Evolutionary conservation across 306 rosid genomes (phyloP).

Genomic region (Prosopis cineraria): DNA sequence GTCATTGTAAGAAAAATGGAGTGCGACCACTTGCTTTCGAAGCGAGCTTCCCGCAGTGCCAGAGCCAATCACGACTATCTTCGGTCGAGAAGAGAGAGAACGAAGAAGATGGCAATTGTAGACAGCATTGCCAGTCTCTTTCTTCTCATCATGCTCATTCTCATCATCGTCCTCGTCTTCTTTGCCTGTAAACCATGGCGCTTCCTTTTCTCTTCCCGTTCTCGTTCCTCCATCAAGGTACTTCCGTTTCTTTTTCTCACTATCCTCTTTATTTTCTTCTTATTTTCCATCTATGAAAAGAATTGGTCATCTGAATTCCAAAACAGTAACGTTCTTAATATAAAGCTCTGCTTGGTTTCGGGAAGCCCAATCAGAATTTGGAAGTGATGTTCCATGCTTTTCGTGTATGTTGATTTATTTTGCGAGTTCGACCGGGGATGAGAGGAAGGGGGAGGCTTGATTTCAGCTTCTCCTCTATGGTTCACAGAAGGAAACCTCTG

Average conservation of each 20-base stretch:
- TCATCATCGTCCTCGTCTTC: conserved; percentile 53
- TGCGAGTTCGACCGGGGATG: not conserved
- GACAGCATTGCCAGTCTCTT: conserved; percentile 51
- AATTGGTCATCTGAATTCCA: not conserved
- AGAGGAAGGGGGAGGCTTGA: not conserved
- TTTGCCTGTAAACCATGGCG: conserved; percentile 79
- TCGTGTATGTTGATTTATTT: not conserved
- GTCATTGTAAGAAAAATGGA: not conserved
- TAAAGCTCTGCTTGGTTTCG: conserved; percentile 37
- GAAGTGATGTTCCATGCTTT: conserved; percentile 22
- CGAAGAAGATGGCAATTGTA: conserved; percentile 57
- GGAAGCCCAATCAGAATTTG: conserved; percentile 7
- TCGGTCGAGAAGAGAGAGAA: conserved; percentile 37
- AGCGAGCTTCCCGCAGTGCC: conserved; percentile 64
- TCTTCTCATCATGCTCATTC: conserved; percentile 62
- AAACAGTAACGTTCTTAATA: not conserved
- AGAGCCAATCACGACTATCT: conserved; percentile 31
- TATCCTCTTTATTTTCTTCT: not conserved
- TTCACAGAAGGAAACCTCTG: not conserved
- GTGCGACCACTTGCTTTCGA: conserved; percentile 55
- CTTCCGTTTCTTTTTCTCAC: not conserved
- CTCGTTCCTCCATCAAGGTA: conserved; percentile 58
- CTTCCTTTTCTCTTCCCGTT: conserved; percentile 46
- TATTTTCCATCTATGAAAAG: not conserved
- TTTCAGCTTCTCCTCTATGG: not conserved